Base-by-base conservation (phyloP, 495 filamentous ascomycete species). In the Xylaria flabelliformis region DNA sequence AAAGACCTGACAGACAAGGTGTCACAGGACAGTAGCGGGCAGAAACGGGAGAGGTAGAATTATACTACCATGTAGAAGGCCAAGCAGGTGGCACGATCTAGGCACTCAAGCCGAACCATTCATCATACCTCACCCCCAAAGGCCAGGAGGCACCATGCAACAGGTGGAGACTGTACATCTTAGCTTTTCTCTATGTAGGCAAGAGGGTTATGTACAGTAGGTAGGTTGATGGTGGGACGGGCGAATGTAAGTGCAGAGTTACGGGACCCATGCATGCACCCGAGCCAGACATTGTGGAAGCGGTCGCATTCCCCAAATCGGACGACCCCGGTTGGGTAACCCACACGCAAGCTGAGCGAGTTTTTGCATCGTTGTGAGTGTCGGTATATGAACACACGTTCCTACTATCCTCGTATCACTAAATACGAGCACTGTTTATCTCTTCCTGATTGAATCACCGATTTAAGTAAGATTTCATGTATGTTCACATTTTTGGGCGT, bases 241-340 rank as follows among this genome's bases (percentile, higher is more conserved):
- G 50, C 65, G 39, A 50, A 48, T 64, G 10, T 36, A 32, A 32
- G 41, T 48, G 13, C 26, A 46, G 6, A 48, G 24, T 19, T 29
- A 29, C 9, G 21, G 19, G 39, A 8, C 17, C 61, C 61, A 44
- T 15, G 12, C 36, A 63, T 63, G 12, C 36, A 63, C 34, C 63
- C 44, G 42, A 29, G 48, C 32, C 29, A 34, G 39, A 19, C 15
- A 42, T 64, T 36, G 10, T 55, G 42, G 64, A 55, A 39, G 65
- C 48, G 50, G 48, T 41, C n/a, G 53, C 65, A 56, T 56, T 55
- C 65, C 65, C 50, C 32, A 56, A 67, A 55, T 42, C 34, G 50
- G 65, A 67, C n/a, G n/a, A 29, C 50, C 48, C 65, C 65, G 21
- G 65, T 56, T 24, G n/a, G 9, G 19, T 32, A 41, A 67, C 15